Evolutionary conservation across 2,329 filamentous ascomycete species (phyloP).

Genomic region (Emmonsiellopsis sp.): DNA sequence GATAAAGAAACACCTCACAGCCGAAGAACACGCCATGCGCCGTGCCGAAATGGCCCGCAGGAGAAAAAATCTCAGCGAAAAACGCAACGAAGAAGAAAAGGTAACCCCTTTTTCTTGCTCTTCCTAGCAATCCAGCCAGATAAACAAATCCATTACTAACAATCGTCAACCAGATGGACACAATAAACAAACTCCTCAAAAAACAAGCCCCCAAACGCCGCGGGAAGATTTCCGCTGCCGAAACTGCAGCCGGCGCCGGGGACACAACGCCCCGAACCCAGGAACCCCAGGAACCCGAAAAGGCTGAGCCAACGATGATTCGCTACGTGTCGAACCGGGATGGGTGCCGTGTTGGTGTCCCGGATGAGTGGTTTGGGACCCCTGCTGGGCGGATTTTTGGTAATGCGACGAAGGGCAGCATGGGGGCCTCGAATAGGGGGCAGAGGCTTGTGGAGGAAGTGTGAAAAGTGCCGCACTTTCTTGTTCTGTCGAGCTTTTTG

Average conservation of each 20-base stretch:
- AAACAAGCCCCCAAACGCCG: constrained; percentile 56
- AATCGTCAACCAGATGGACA: constrained; percentile 46
- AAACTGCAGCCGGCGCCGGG: constrained; percentile 28
- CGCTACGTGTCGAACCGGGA: constrained; percentile 36
- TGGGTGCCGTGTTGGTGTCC: constrained; percentile 35
- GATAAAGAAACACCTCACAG: constrained; percentile 63
- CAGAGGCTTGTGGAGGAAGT: constrained; percentile 33
- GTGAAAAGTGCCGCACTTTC: constrained; percentile 12
- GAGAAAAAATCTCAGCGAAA: constrained; percentile 65
- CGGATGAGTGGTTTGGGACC: constrained; percentile 40
- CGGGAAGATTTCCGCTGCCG: constrained; percentile 39
- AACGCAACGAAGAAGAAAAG: constrained; percentile 72
- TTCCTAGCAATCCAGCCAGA: background rate
- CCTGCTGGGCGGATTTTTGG: constrained; percentile 34
- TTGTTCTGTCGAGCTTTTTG: background rate
- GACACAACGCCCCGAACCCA: constrained; percentile 31
- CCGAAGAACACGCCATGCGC: constrained; percentile 64
- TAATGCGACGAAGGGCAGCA: constrained; percentile 8
- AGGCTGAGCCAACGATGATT: constrained; percentile 35
- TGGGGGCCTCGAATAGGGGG: constrained; percentile 6
- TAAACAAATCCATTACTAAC: background rate
- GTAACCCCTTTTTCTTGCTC: constrained; percentile 25
- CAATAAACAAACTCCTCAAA: constrained; percentile 58
- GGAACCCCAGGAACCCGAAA: constrained; percentile 28
- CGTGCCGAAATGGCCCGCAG: constrained; percentile 65